phyloP scores from a whole-genome alignment of 139 green algal species.

The Chlorella sorokiniana region DNA sequence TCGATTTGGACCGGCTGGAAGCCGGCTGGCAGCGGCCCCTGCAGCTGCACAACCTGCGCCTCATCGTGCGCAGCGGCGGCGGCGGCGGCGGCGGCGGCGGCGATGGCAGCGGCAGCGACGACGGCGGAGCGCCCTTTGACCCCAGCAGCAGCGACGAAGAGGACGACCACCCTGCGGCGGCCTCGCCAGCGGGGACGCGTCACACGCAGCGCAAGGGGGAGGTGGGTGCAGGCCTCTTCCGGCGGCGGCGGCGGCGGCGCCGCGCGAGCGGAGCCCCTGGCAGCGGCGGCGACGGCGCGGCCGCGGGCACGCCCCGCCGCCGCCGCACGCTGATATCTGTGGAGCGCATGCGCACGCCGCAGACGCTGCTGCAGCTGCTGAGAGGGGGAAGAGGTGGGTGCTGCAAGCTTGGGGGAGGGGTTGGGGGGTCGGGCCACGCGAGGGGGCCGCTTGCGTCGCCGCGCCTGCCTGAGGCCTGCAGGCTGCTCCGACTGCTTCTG shows the following conservation, averaged over 20 bases:
- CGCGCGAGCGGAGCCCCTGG: background rate
- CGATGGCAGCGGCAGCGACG: background rate
- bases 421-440: too few relatives aligned
- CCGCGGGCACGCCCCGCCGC: slow-evolving; percentile 1
- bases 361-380: slow-evolving; percentile 5
- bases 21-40: slow-evolving; percentile 4
- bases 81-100: background rate
- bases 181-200: background rate
- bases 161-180: background rate
- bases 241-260: background rate
- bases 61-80: slow-evolving; percentile 12
- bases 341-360: background rate
- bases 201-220: background rate
- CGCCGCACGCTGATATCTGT: slow-evolving; percentile 1
- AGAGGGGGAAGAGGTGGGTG: background rate
- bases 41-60: background rate
- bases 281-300: background rate
- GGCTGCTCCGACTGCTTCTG: too few relatives aligned
- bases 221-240: too few relatives aligned
- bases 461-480: too few relatives aligned
- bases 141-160: slow-evolving; percentile 22
- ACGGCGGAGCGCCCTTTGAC: slow-evolving; percentile 9
- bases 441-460: too few relatives aligned
- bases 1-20: slow-evolving; percentile 2
- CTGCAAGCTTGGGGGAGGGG: background rate